These are phyloP conservation scores for Croton setiger DNA, from an alignment of 441 rosid species.

Conservation along the genomic window DNA sequence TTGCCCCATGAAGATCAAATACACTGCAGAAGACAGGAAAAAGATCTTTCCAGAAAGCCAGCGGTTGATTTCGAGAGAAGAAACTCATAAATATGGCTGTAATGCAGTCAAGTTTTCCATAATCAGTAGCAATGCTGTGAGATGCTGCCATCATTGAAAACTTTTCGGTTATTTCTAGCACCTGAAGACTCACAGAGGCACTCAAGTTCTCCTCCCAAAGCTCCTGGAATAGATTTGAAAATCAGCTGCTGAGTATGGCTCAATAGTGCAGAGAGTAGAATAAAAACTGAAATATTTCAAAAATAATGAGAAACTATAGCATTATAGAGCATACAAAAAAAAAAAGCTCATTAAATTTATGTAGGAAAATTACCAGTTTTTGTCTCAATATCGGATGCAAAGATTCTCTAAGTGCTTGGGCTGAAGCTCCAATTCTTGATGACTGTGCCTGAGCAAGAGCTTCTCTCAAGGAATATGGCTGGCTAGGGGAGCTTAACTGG, in stretches of 20 bases:
- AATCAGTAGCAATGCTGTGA: slow-evolving; percentile 93
- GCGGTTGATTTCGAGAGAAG: slow-evolving; percentile 94
- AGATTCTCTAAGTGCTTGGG: slow-evolving; percentile 98
- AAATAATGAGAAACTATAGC: slow-evolving; percentile 12
- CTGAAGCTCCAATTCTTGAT: slow-evolving; percentile 98
- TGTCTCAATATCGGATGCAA: slow-evolving; percentile 96
- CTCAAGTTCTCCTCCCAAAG: slow-evolving; percentile 99
- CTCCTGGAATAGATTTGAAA: slow-evolving; percentile 57
- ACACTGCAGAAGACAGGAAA: slow-evolving; percentile 76
- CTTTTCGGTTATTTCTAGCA: slow-evolving; percentile 91
- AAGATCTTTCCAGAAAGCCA: slow-evolving; percentile 88
- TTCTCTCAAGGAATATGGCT: slow-evolving; percentile 98
- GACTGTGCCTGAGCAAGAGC: slow-evolving; percentile 99
- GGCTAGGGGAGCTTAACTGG: slow-evolving; percentile 98
- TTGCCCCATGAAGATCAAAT: slow-evolving; percentile 96
- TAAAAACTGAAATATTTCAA: not conserved
- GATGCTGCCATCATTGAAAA: slow-evolving; percentile 90
- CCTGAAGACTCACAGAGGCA: slow-evolving; percentile 97
- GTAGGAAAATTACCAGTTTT: slow-evolving; percentile 59
- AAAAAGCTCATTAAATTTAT: slow-evolving; percentile 16
- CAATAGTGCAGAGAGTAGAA: slow-evolving; percentile 9
- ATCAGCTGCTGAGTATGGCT: slow-evolving; percentile 23
- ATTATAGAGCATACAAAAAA: slow-evolving; percentile 9
- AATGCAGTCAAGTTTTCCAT: slow-evolving; percentile 95
- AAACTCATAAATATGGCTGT: slow-evolving; percentile 82